Percentiles rank a stretch among this genome's conserved stretches.
Evolutionary conservation across 371 early-diverging fungal genomes (phyloP).

Genomic region (Nematocida sp.): DNA sequence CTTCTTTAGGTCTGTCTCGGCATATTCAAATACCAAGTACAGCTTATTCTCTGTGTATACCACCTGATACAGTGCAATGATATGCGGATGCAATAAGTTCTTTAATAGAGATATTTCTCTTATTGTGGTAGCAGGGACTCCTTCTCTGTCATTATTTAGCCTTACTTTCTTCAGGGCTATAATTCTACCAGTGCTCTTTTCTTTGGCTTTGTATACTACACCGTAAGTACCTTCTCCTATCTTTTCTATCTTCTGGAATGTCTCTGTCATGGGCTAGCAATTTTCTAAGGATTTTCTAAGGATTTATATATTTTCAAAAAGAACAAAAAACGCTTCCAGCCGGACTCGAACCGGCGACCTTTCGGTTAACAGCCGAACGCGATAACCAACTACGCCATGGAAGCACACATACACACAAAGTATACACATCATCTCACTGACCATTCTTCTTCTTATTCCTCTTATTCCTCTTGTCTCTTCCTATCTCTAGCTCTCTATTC

Average conservation of each 20-base stretch:
- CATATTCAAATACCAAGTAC: slow-evolving; percentile 91
- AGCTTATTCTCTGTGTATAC: slow-evolving; percentile 91
- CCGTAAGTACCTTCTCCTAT: slow-evolving; percentile 98
- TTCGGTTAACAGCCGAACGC: slow-evolving; percentile 72
- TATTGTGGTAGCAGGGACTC: slow-evolving; percentile 88
- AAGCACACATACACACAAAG: slow-evolving; percentile 57
- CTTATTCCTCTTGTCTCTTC: background rate
- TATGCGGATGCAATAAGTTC: slow-evolving; percentile 78
- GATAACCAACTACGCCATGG: slow-evolving; percentile 70
- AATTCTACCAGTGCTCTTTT: slow-evolving; percentile 73
- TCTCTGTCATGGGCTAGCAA: slow-evolving; percentile 49
- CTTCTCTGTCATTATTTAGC: slow-evolving; percentile 86
- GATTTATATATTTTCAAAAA: too few species aligned
- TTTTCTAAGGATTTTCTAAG: too few species aligned
- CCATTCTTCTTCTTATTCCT: background rate
- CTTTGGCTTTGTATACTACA: slow-evolving; percentile 93
- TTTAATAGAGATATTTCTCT: slow-evolving; percentile 88
- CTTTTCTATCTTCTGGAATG: slow-evolving; percentile 75
- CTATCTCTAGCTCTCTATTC: too few species aligned
- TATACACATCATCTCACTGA: background rate
- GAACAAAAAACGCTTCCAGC: slow-evolving; percentile 66
- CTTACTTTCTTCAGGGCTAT: slow-evolving; percentile 94
- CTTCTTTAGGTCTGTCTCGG: slow-evolving; percentile 93
- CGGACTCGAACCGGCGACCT: slow-evolving; percentile 71
- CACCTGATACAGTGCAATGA: slow-evolving; percentile 83